A percentile compares a stretch with the other conserved stretches of the same genome.
phyloP scores from a whole-genome alignment of 2,329 filamentous ascomycete genomes.

The Claviceps sp. region DNA sequence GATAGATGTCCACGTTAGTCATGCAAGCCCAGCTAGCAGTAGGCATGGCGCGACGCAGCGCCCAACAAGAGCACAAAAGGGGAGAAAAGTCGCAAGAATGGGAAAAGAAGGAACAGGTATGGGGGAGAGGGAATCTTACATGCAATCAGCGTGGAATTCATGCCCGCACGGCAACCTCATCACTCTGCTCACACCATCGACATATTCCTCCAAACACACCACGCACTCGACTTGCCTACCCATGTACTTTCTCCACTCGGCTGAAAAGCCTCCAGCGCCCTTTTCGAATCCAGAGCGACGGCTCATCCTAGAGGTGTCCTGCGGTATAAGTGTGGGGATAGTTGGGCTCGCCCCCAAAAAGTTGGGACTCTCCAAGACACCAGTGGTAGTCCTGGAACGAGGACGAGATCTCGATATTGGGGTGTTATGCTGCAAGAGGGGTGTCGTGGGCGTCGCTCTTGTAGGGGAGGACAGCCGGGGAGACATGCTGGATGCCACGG shows the following conservation, averaged over 20 bases:
- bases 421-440: constrained; percentile 51
- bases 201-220: constrained; percentile 90
- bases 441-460: constrained; percentile 61
- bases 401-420: constrained; percentile 37
- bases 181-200: constrained; percentile 84
- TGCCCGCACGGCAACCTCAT: constrained; percentile 97
- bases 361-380: constrained; percentile 38
- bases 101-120: not conserved
- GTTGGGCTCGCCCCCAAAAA: constrained; percentile 30
- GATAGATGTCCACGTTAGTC: not conserved
- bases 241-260: constrained; percentile 54
- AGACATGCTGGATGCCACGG: constrained; percentile 33
- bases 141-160: constrained; percentile 96
- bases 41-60: not conserved
- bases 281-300: constrained; percentile 35
- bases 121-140: constrained; percentile 48
- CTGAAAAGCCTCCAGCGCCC: constrained; percentile 25
- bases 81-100: too few relatives aligned
- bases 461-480: constrained; percentile 48
- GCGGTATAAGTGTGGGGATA: constrained; percentile 24
- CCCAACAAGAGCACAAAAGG: not conserved
- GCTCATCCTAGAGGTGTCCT: constrained; percentile 17
- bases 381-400: constrained; percentile 52
- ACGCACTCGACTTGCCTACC: constrained; percentile 73
- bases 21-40: not conserved